These are phyloP conservation scores for Pachysandra terminalis DNA, from an alignment of 164 flowering plant genomes.

Conservation along the genomic window DNA sequence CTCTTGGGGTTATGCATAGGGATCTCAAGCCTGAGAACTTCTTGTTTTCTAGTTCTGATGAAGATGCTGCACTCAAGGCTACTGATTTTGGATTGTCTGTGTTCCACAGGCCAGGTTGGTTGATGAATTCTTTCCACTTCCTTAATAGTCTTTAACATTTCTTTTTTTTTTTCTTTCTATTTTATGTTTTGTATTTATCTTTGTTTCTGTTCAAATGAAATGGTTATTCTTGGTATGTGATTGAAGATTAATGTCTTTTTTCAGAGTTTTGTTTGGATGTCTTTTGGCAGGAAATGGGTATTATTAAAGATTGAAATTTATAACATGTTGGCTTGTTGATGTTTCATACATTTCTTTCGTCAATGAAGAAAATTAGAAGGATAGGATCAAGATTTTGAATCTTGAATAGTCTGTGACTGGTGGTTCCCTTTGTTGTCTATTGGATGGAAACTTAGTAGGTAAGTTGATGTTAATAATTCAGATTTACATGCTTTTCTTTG, in stretches of 20 bases:
- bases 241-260: not conserved
- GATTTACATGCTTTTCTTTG: too few relatives aligned
- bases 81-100: slow-evolving; percentile 88
- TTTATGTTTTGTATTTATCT: not conserved
- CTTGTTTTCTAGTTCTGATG: slow-evolving; percentile 56
- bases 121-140: slow-evolving; percentile 1
- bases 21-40: slow-evolving; percentile 98
- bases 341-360: too few relatives aligned
- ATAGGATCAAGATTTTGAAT: too few relatives aligned
- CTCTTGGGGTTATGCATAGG: slow-evolving; percentile 92
- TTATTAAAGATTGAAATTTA: too few relatives aligned
- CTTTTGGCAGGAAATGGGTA: not conserved
- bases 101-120: slow-evolving; percentile 82
- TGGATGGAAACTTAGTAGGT: too few relatives aligned
- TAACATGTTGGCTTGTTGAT: too few relatives aligned
- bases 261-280: not conserved
- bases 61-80: slow-evolving; percentile 77
- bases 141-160: not conserved
- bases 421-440: too few relatives aligned
- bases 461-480: too few relatives aligned
- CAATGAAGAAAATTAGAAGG: too few relatives aligned
- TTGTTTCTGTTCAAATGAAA: not conserved
- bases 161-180: not conserved
- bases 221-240: not conserved
- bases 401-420: too few relatives aligned